phyloP scores from a whole-genome alignment of 1,284 basidiomycete genomes.

The Singerocomus inundabilis region DNA sequence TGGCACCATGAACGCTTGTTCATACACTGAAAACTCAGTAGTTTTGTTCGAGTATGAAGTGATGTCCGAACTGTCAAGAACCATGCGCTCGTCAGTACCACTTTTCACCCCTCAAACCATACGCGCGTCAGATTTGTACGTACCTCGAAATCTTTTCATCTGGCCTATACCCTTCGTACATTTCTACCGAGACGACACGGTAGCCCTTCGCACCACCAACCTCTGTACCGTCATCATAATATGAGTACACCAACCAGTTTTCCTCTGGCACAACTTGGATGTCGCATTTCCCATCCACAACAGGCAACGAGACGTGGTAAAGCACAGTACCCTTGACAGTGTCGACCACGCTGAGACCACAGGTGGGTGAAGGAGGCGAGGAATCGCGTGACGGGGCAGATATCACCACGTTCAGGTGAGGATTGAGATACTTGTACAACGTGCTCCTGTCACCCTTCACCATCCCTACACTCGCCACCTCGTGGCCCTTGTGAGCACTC shows the following conservation, averaged over 20 bases:
- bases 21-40: constrained; percentile 53
- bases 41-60: constrained; percentile 63
- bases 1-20: constrained; percentile 74
- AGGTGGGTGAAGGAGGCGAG: constrained; percentile 27
- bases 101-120: not conserved
- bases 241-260: constrained; percentile 93
- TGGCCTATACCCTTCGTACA: constrained; percentile 72
- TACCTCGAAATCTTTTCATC: constrained; percentile 75
- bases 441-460: constrained; percentile 87
- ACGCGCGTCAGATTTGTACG: constrained; percentile 11
- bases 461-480: constrained; percentile 77
- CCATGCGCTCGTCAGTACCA: constrained; percentile 1
- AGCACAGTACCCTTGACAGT: constrained; percentile 73
- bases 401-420: constrained; percentile 69
- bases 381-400: constrained; percentile 39
- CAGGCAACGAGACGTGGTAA: constrained; percentile 60
- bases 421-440: constrained; percentile 94
- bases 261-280: constrained; percentile 74
- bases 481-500: constrained; percentile 40
- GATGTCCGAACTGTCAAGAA: constrained; percentile 59
- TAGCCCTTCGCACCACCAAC: constrained; percentile 59
- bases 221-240: constrained; percentile 62
- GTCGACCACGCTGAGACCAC: constrained; percentile 78
- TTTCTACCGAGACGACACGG: constrained; percentile 76
- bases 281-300: constrained; percentile 49